phyloP scores from a whole-genome alignment of 2,329 filamentous ascomycete genomes.

The Xylariaceae sp. region DNA sequence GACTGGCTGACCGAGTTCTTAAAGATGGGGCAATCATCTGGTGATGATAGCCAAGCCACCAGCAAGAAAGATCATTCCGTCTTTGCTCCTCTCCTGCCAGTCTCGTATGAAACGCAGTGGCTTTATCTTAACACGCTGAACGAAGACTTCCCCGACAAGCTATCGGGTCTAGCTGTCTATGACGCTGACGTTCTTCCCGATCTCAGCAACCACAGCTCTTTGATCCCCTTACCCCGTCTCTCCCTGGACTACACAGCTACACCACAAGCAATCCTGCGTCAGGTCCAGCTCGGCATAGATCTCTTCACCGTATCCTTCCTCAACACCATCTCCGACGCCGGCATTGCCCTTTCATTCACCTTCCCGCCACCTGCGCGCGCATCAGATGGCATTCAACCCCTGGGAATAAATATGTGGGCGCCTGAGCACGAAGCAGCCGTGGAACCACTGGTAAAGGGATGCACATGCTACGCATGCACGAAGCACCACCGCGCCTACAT shows the following conservation, averaged over 20 bases:
- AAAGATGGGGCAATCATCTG: slow-evolving; percentile 26
- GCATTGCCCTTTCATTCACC: slow-evolving; percentile 73
- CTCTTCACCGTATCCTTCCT: slow-evolving; percentile 74
- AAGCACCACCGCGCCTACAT: slow-evolving; percentile 82
- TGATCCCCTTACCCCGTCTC: slow-evolving; percentile 64
- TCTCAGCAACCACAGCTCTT: slow-evolving; percentile 49
- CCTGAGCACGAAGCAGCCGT: slow-evolving; percentile 56
- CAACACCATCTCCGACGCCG: slow-evolving; percentile 69
- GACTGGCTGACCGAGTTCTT: slow-evolving; percentile 71
- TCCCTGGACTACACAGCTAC: slow-evolving; percentile 57
- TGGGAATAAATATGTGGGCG: slow-evolving; percentile 78
- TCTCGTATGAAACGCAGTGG: slow-evolving; percentile 69
- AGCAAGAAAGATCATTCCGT: slow-evolving; percentile 36
- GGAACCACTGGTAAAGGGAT: slow-evolving; percentile 56
- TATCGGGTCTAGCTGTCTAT: slow-evolving; percentile 74
- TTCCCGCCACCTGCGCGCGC: slow-evolving; percentile 51
- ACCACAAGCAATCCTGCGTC: slow-evolving; percentile 72
- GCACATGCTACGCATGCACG: slow-evolving; percentile 77
- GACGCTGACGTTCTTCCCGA: slow-evolving; percentile 64
- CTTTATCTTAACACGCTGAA: slow-evolving; percentile 71
- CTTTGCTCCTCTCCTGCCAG: slow-evolving; percentile 66
- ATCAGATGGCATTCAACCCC: slow-evolving; percentile 35
- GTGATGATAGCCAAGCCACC: slow-evolving; percentile 30
- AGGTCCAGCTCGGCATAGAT: slow-evolving; percentile 73
- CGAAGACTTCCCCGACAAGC: slow-evolving; percentile 51